Conservation (phyloP, 805 yeast species). For the Sugiyamaella chiloensis region DNA sequence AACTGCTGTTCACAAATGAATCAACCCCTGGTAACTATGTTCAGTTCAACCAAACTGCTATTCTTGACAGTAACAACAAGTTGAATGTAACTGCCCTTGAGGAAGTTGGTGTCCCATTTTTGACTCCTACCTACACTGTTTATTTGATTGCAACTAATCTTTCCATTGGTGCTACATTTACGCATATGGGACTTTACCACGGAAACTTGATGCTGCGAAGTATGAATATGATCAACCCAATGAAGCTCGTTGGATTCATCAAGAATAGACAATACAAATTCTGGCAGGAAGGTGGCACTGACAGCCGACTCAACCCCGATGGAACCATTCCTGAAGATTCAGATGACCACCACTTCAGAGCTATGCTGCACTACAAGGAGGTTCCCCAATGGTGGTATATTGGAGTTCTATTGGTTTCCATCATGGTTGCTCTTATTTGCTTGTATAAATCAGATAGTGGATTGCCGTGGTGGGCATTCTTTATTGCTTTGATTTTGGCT, state of each 20-base stretch:
- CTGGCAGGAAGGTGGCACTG: slow-evolving; percentile 37
- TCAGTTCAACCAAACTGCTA: slow-evolving; percentile 33
- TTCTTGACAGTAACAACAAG: slow-evolving; percentile 26
- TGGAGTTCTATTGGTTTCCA: slow-evolving; percentile 41
- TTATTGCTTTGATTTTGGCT: slow-evolving; percentile 51
- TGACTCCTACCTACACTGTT: slow-evolving; percentile 34
- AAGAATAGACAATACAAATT: slow-evolving; percentile 40
- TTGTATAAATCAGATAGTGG: slow-evolving; percentile 39
- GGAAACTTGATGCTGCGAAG: slow-evolving; percentile 28
- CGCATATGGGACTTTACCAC: slow-evolving; percentile 34
- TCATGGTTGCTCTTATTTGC: slow-evolving; percentile 45
- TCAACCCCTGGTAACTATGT: slow-evolving; percentile 17
- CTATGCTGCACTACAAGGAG: slow-evolving; percentile 56
- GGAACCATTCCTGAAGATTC: slow-evolving; percentile 20
- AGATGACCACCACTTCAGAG: slow-evolving; percentile 54
- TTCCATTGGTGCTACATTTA: slow-evolving; percentile 35
- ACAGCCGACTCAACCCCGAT: slow-evolving; percentile 19
- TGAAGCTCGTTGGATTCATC: slow-evolving; percentile 25
- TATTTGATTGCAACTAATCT: slow-evolving; percentile 35
- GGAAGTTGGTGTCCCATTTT: slow-evolving; percentile 32
- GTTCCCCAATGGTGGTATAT: slow-evolving; percentile 60
- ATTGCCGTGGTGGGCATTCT: slow-evolving; percentile 60
- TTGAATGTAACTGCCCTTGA: slow-evolving; percentile 28
- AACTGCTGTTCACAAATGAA: slow-evolving; percentile 30
- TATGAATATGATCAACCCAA: slow-evolving; percentile 27